These are phyloP conservation scores for Solanum hybrid DNA, from an alignment of 305 asterid genomes.

Conservation along the genomic window DNA sequence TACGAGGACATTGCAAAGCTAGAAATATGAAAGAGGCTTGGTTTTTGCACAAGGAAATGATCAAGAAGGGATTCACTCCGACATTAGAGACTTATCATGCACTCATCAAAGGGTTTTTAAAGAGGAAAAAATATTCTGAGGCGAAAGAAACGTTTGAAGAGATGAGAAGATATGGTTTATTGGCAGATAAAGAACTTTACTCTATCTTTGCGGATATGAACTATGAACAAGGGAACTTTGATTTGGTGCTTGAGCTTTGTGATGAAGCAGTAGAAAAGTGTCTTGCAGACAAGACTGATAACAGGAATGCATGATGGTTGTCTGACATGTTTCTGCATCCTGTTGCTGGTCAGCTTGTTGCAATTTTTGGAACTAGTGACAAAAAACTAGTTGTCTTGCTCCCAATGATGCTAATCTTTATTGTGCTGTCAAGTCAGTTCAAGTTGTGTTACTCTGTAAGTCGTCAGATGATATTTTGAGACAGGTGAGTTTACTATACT, in stretches of 20 bases:
- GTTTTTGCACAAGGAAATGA: constrained; percentile 68
- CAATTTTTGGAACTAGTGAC: background rate
- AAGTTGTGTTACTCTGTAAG: background rate
- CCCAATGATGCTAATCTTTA: background rate
- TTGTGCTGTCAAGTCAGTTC: background rate
- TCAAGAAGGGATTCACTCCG: constrained; percentile 47
- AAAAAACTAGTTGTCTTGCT: background rate
- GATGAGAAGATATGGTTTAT: constrained; percentile 59
- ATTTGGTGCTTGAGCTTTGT: constrained; percentile 67
- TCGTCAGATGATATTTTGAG: background rate
- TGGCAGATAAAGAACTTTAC: constrained; percentile 49
- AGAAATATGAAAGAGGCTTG: constrained; percentile 98
- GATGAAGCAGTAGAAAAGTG: constrained; percentile 73
- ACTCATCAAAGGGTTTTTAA: constrained; percentile 74
- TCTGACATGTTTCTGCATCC: background rate
- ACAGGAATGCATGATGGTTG: constrained; percentile 18
- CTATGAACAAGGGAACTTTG: constrained; percentile 66
- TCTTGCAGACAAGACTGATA: constrained; percentile 22
- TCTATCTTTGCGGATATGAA: constrained; percentile 64
- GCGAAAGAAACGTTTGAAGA: constrained; percentile 71
- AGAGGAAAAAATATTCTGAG: constrained; percentile 59
- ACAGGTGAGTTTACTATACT: background rate
- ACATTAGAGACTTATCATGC: constrained; percentile 58
- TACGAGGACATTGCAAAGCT: constrained; percentile 88
- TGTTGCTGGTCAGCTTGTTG: background rate